phyloP scores from a whole-genome alignment of 148 eudicot genomes.

The Tetragonia tetragonoides region DNA sequence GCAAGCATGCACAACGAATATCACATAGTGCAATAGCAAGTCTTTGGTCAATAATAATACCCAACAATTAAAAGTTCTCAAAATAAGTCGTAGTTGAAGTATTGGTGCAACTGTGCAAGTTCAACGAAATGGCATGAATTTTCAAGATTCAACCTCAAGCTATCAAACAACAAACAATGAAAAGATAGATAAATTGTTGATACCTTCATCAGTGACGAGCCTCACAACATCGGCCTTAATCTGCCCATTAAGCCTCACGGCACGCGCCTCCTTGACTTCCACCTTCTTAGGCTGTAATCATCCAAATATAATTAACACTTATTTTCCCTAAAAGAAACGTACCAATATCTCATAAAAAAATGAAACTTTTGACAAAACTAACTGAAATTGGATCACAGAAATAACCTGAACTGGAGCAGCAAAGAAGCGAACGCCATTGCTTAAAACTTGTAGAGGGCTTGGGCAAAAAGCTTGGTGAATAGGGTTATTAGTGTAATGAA shows the following conservation, averaged over 20 bases:
- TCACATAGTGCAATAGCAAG: too few species aligned
- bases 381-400: conserved; percentile 9
- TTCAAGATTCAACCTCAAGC: too few species aligned
- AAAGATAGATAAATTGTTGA: background rate
- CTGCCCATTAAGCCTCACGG: conserved; percentile 63
- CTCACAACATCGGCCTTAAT: conserved; percentile 51
- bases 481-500: conserved; percentile 10
- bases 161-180: conserved; percentile 1
- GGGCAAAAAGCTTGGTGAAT: conserved; percentile 9
- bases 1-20: conserved; percentile 8
- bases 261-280: conserved; percentile 33
- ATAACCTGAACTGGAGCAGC: conserved; percentile 73
- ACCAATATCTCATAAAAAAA: too few species aligned
- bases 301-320: too few species aligned
- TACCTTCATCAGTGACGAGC: conserved; percentile 75
- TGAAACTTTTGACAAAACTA: background rate
- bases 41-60: too few species aligned
- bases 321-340: too few species aligned
- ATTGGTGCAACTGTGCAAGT: too few species aligned
- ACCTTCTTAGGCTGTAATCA: conserved; percentile 26
- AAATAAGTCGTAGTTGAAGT: too few species aligned
- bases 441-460: too few species aligned
- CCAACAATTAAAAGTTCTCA: too few species aligned
- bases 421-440: conserved; percentile 52
- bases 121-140: too few species aligned